Evolutionary conservation across 768 basidiomycete genomes (phyloP).

Genomic region (Epithele typhae): DNA sequence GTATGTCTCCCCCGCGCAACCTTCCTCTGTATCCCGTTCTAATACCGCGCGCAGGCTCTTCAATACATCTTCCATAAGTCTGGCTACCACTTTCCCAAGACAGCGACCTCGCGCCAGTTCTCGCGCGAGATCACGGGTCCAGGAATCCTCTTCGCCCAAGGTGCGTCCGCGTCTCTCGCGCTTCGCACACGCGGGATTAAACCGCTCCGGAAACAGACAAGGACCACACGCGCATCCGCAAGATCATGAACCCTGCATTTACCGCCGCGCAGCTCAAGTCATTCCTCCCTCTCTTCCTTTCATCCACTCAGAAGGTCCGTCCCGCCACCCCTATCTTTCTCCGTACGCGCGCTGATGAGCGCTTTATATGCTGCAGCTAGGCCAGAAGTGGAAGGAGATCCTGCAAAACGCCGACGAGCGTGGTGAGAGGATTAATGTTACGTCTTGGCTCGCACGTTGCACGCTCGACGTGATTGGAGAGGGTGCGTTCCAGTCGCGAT

Average conservation of each 20-base stretch:
- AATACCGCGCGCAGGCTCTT: slow-evolving; percentile 17
- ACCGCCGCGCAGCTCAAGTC: slow-evolving; percentile 17
- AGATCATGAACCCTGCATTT: slow-evolving; percentile 23
- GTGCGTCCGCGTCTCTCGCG: slow-evolving; percentile 5
- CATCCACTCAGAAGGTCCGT: slow-evolving; percentile 17
- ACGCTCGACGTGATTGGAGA: slow-evolving; percentile 27
- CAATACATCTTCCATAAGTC: slow-evolving; percentile 27
- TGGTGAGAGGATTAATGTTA: slow-evolving; percentile 13
- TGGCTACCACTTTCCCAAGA: slow-evolving; percentile 27
- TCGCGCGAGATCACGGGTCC: slow-evolving; percentile 17
- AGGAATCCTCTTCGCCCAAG: slow-evolving; percentile 13
- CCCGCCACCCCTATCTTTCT: too few species aligned
- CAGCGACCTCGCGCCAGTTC: slow-evolving; percentile 8
- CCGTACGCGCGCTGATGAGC: neutral
- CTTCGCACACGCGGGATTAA: neutral
- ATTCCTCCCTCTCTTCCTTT: slow-evolving; percentile 21
- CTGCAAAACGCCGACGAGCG: slow-evolving; percentile 1
- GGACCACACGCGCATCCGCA: slow-evolving; percentile 19
- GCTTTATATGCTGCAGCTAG: slow-evolving; percentile 9
- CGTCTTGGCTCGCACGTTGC: slow-evolving; percentile 19
- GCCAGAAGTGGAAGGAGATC: slow-evolving; percentile 22
- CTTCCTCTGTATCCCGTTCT: neutral
- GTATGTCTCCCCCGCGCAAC: neutral
- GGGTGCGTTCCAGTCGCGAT: slow-evolving; percentile 5
- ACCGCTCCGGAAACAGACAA: slow-evolving; percentile 4